phyloP scores from a whole-genome alignment of 2,329 filamentous ascomycete genomes.

The Phialophora tarda region DNA sequence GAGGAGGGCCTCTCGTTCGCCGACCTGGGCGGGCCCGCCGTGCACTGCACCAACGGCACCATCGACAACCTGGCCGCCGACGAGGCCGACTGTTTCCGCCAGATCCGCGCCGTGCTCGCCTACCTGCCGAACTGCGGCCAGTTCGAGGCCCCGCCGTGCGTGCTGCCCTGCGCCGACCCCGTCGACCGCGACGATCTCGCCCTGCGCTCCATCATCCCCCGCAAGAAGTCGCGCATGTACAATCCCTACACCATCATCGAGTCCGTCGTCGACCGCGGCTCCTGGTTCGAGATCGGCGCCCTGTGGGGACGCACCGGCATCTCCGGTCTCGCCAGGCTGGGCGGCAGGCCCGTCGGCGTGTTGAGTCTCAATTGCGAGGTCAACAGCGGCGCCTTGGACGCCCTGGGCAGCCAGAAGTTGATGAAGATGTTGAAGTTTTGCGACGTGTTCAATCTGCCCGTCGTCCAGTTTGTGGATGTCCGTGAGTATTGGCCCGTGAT shows the following conservation, averaged over 20 bases:
- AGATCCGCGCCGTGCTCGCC: conserved; percentile 61
- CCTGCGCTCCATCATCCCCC: conserved; percentile 63
- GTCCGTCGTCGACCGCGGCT: conserved; percentile 60
- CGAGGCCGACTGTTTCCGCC: conserved; percentile 67
- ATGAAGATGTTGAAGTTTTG: conserved; percentile 66
- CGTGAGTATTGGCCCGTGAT: conserved; percentile 45
- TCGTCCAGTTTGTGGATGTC: conserved; percentile 68
- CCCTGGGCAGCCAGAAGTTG: conserved; percentile 65
- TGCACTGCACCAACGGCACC: conserved; percentile 70
- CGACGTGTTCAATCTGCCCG: conserved; percentile 68
- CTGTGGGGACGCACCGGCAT: conserved; percentile 69
- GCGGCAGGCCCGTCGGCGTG: conserved; percentile 63
- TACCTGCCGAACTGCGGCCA: conserved; percentile 65
- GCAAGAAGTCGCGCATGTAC: conserved; percentile 65
- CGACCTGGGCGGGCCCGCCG: conserved; percentile 64
- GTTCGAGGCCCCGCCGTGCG: conserved; percentile 56
- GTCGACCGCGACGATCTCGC: conserved; percentile 55
- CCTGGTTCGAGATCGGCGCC: conserved; percentile 68
- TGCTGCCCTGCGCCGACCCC: conserved; percentile 55
- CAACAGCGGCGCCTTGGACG: conserved; percentile 66
- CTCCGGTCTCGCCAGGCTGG: conserved; percentile 64
- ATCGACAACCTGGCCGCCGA: conserved; percentile 68
- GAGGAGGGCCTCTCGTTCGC: conserved; percentile 66
- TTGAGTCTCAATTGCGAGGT: conserved; percentile 67
- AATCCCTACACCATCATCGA: conserved; percentile 63